These are phyloP conservation scores for Myrmaecium sp. DNA, from an alignment of 2,329 filamentous ascomycete species.

Conservation along the genomic window DNA sequence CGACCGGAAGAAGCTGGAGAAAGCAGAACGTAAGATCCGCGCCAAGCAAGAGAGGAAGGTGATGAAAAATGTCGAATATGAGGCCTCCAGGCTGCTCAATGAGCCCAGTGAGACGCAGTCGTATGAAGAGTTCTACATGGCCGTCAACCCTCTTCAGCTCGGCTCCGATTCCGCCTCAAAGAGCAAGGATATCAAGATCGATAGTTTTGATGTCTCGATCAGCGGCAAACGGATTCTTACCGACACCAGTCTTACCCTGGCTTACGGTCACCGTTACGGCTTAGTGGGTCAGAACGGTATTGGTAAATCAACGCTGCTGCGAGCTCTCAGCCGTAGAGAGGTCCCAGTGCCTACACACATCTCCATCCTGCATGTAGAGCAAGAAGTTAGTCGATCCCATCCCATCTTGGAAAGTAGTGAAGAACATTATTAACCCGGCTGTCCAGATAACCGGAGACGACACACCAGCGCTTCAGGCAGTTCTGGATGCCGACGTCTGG, in stretches of 20 bases:
- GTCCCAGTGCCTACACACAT: constrained; percentile 92
- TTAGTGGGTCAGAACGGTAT: constrained; percentile 99
- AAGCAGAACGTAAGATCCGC: constrained; percentile 92
- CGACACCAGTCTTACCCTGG: constrained; percentile 76
- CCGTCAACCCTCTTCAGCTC: constrained; percentile 88
- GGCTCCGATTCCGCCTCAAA: constrained; percentile 53
- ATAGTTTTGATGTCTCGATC: constrained; percentile 89
- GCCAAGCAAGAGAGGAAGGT: constrained; percentile 97
- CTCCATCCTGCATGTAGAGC: constrained; percentile 95
- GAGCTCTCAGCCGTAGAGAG: constrained; percentile 83
- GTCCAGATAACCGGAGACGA: constrained; percentile 78
- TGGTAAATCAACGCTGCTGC: constrained; percentile 66
- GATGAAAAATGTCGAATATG: constrained; percentile 97
- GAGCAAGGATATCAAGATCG: constrained; percentile 98
- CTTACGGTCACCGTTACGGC: constrained; percentile 89
- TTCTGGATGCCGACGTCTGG: constrained; percentile 96
- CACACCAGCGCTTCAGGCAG: constrained; percentile 83
- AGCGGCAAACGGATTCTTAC: constrained; percentile 75
- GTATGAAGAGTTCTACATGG: constrained; percentile 99
- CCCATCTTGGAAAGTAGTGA: background rate
- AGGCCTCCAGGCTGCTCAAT: constrained; percentile 78
- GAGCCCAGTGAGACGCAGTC: constrained; percentile 70
- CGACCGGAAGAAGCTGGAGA: constrained; percentile 96
- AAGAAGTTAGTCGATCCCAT: constrained; percentile 49
- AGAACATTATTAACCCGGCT: background rate